phyloP scores from a whole-genome alignment of 371 early-diverging fungal genomes.

The Saksenaea vasiformis region DNA sequence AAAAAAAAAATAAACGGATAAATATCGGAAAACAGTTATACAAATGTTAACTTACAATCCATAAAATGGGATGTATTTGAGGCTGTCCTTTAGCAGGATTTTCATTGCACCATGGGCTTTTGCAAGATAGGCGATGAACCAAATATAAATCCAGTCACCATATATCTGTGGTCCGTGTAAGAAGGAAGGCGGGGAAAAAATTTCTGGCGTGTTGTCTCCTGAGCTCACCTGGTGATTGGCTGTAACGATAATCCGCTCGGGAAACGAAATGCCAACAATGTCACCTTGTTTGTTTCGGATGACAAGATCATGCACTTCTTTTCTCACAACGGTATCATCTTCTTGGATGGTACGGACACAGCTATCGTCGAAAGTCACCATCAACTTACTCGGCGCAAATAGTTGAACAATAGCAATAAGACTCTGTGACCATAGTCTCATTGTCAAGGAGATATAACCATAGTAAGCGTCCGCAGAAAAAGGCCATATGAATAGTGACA shows the following conservation, averaged over 20 bases:
- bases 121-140: constrained; percentile 69
- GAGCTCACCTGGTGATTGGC: constrained; percentile 76
- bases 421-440: constrained; percentile 64
- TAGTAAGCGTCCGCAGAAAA: constrained; percentile 41
- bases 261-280: constrained; percentile 45
- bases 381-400: constrained; percentile 65
- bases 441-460: constrained; percentile 52
- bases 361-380: constrained; percentile 58
- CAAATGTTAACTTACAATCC: constrained; percentile 62
- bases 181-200: neutral
- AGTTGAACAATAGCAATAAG: constrained; percentile 62
- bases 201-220: neutral
- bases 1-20: constrained; percentile 1
- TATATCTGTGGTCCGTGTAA: constrained; percentile 56
- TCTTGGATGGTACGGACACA: constrained; percentile 16
- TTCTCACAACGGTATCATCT: constrained; percentile 5
- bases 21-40: neutral
- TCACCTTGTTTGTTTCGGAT: constrained; percentile 30
- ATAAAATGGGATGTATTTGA: constrained; percentile 79
- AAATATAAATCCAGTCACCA: constrained; percentile 91
- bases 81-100: constrained; percentile 80
- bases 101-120: constrained; percentile 77
- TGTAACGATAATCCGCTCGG: constrained; percentile 57
- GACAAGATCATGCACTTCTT: constrained; percentile 25
- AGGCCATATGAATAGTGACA: constrained; percentile 35